Percentiles rank a stretch among this genome's conserved stretches.
Evolutionary conservation across 2,329 filamentous ascomycete genomes (phyloP).

Genomic region (Fusarium sp.): DNA sequence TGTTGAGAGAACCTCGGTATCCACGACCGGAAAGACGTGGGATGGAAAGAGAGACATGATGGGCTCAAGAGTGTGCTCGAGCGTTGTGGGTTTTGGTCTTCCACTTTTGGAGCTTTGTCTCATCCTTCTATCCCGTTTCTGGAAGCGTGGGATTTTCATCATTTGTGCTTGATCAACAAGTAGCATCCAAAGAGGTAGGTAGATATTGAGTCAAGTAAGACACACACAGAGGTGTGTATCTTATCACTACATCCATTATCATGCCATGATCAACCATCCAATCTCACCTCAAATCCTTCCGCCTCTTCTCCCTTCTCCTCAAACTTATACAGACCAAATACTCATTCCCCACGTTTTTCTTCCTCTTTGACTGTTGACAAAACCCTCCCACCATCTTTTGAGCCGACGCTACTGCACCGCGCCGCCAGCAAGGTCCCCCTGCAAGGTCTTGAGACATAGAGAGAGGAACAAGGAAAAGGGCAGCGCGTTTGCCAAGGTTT

Average conservation of each 20-base stretch:
- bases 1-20: background rate
- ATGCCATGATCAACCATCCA: constrained; percentile 4
- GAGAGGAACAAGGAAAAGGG: background rate
- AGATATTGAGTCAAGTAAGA: background rate
- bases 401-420: constrained; percentile 19
- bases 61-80: constrained; percentile 10
- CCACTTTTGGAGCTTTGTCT: background rate
- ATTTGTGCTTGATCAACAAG: background rate
- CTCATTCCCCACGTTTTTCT: constrained; percentile 9
- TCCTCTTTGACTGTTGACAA: background rate
- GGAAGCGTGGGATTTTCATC: background rate
- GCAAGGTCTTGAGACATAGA: background rate
- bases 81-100: constrained; percentile 13
- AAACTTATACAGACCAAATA: background rate
- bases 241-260: background rate
- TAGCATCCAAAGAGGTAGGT: background rate
- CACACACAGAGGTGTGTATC: background rate
- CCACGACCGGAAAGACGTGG: background rate
- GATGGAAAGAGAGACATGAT: background rate
- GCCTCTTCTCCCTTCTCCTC: background rate
- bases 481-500: background rate
- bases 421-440: constrained; percentile 1
- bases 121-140: background rate
- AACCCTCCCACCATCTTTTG: constrained; percentile 25
- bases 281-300: background rate